Percentiles rank a stretch among this genome's conserved stretches.
Conservation (phyloP, 352 stramenopile genomes). For the Globisporangium emineosum region DNA sequence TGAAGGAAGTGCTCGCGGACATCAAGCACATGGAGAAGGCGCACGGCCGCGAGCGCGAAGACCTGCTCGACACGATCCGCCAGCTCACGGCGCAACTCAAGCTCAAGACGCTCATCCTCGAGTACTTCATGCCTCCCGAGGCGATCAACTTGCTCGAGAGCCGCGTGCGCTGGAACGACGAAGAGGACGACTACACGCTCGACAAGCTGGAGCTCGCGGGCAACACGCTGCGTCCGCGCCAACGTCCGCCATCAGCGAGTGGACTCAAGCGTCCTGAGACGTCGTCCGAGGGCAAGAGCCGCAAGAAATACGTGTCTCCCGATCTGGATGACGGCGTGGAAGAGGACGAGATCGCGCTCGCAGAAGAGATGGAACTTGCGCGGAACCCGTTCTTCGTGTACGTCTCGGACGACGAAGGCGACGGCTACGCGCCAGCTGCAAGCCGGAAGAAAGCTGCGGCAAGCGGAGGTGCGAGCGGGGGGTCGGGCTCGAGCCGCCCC, state of each 20-base stretch:
- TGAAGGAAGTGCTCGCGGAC: conserved; percentile 90
- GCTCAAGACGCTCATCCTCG: conserved; percentile 92
- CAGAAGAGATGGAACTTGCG: conserved; percentile 65
- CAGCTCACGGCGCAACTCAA: conserved; percentile 95
- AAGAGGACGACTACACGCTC: conserved; percentile 74
- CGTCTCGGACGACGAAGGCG: conserved; percentile 75
- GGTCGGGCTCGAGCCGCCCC: conserved; percentile 27
- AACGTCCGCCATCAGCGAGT: conserved; percentile 69
- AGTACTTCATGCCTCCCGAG: conserved; percentile 88
- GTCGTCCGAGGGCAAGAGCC: conserved; percentile 53
- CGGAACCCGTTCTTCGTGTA: conserved; percentile 85
- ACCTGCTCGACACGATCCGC: conserved; percentile 94
- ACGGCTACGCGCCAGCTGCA: conserved; percentile 69
- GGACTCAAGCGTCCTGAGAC: conserved; percentile 67
- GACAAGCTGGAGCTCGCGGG: conserved; percentile 75
- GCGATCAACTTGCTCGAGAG: conserved; percentile 52
- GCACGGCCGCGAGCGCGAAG: conserved; percentile 90
- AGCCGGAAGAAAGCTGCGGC: conserved; percentile 37
- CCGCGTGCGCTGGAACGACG: conserved; percentile 60
- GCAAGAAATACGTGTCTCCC: conserved; percentile 37
- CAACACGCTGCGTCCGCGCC: conserved; percentile 56
- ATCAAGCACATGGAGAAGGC: conserved; percentile 94
- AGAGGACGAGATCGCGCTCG: conserved; percentile 63
- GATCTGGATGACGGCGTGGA: conserved; percentile 28
- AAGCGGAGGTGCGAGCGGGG: neutral